Evolutionary conservation across 345 rosid genomes (phyloP), one percentile per base, ranked within the genome.

Genomic region (Firmiana major): DNA sequence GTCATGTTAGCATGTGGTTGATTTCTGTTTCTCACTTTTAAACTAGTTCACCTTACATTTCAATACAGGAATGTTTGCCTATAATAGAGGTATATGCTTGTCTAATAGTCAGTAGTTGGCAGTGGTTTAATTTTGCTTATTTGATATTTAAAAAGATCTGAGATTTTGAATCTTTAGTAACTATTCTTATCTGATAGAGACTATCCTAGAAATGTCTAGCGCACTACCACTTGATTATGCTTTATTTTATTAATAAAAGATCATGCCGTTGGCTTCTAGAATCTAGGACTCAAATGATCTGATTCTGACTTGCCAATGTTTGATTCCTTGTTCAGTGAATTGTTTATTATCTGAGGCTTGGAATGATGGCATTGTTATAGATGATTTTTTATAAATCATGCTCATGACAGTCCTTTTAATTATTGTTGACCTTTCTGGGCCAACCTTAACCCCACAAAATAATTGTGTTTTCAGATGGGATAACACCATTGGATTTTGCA

Each of bases 301-400:
- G 71, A 66, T 49, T 38, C 12, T 10, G 72, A 67, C 54, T 26
- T 69, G 73, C 38, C 13, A 26, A 28, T 45, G 36, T 68, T 43
- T 48, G 73, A 15, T 36, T 69, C 42, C 40, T 69, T 46, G 55
- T 69, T 69, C 73, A 46, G 40, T 7, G 21, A 70, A 28, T 70
- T 42, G 74, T 26, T 48, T 38, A n/a, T 65, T 9, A 40, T 65
- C 74, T 16, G 16, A 70, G 74, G 59, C 74, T 70, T 48, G 24
- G 58, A 53, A 51, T 69, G 42, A 51, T 71, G 45, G 16, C 13
- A 53, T 31, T 17, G 74, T 24, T 16, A 49, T 26, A 5, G 24
- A 70, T 70, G 59, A 28, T 70, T 31, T 53, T 24, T 71, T 31
- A 34, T 49, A 51, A 60, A 7, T 48, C 12, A 58, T 71, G 59